Percentiles rank a stretch among this genome's conserved stretches.
Evolutionary conservation across 148 eudicot genomes (phyloP).

Genomic region (Rhododendron vialii): DNA sequence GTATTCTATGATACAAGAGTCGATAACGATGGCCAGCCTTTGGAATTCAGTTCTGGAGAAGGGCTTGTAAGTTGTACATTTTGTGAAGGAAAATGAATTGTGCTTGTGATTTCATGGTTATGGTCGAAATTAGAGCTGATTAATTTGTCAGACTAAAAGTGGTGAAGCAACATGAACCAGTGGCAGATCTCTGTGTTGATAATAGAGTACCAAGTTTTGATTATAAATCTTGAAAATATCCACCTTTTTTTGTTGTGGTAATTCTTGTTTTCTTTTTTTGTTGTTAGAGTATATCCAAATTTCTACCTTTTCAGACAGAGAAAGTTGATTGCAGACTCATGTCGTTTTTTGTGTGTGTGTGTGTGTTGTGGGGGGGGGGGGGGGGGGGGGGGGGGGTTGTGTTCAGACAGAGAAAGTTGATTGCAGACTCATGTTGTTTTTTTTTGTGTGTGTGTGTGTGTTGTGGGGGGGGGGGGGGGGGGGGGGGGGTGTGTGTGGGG

Average conservation of each 20-base stretch:
- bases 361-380: no score
- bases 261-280: neutral
- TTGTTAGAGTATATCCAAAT: neutral
- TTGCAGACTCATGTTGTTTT: neutral
- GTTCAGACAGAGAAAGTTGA: neutral
- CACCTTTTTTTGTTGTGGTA: neutral
- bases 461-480: no score
- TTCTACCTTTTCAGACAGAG: neutral
- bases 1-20: conserved; percentile 85
- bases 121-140: conserved; percentile 1
- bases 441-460: no score
- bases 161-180: neutral
- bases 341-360: neutral
- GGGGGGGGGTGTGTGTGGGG: no score
- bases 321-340: neutral
- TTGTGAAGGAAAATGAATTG: neutral
- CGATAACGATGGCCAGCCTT: conserved; percentile 85
- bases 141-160: neutral
- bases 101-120: neutral
- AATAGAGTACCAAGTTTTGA: neutral
- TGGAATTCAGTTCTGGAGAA: conserved; percentile 96
- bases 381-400: no score
- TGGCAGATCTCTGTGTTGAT: neutral
- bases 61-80: conserved; percentile 75
- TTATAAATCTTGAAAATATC: neutral